phyloP scores from a whole-genome alignment of 225 moss, liverwort and hornwort species.

The Rhytidiadelphus loreus region DNA sequence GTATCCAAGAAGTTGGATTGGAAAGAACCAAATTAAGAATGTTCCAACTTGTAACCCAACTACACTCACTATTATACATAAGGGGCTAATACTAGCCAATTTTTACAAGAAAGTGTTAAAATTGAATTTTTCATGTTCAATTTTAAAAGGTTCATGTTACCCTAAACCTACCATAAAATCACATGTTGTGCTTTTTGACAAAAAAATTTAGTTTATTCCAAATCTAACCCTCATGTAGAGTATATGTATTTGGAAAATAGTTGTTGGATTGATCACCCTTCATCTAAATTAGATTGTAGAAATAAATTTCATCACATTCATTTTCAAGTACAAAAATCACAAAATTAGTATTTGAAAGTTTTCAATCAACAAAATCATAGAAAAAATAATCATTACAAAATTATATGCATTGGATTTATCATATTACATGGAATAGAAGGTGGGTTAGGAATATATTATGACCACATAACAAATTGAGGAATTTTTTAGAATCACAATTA shows the following conservation, averaged over 20 bases:
- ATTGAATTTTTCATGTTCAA: too few relatives aligned
- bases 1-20: accelerated
- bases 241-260: not conserved
- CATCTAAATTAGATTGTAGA: not conserved
- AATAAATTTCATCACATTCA: not conserved
- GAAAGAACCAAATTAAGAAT: accelerated
- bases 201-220: not conserved
- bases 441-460: accelerated
- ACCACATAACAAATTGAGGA: not conserved
- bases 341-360: too few relatives aligned
- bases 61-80: accelerated
- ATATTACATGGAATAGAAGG: not conserved
- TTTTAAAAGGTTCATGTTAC: accelerated
- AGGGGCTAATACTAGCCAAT: accelerated
- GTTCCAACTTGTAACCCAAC: not conserved
- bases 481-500: not conserved
- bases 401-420: accelerated
- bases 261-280: not conserved
- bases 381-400: not conserved
- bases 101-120: not conserved
- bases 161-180: not conserved
- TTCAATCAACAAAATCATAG: too few relatives aligned
- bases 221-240: not conserved
- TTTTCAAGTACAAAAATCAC: too few relatives aligned
- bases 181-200: not conserved